Percentiles rank a stretch among this genome's conserved stretches.
Conservation (phyloP, 495 filamentous ascomycete genomes). For the Neurospora terricola region DNA sequence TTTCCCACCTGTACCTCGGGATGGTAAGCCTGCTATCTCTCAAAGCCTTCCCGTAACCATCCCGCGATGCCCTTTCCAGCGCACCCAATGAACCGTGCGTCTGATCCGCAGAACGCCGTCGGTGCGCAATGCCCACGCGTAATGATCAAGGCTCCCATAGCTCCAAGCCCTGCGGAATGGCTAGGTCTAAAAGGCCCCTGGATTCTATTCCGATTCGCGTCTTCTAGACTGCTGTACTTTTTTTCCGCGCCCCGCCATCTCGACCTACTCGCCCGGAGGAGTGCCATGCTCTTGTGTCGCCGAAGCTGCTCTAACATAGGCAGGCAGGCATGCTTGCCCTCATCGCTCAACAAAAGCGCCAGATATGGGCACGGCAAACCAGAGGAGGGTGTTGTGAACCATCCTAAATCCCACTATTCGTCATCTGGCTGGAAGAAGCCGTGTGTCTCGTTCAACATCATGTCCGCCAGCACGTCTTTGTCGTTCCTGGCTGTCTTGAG, state of each 20-base stretch:
- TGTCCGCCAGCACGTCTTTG: constrained; percentile 61
- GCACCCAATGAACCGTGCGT: neutral
- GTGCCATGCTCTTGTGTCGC: neutral
- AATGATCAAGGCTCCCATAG: neutral
- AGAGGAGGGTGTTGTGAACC: neutral
- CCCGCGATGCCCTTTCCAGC: neutral
- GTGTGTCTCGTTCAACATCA: constrained; percentile 41
- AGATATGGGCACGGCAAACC: neutral
- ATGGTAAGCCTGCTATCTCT: neutral
- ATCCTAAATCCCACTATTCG: neutral
- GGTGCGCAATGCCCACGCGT: neutral
- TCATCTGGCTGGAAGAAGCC: neutral
- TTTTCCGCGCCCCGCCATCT: neutral
- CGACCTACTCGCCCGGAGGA: neutral
- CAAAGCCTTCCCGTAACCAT: neutral
- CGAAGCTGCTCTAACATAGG: neutral
- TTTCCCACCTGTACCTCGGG: neutral
- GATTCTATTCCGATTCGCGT: neutral
- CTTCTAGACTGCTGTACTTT: neutral
- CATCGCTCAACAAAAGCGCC: neutral
- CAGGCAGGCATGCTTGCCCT: neutral
- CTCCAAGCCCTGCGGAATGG: neutral
- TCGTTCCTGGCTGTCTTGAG: constrained; percentile 64
- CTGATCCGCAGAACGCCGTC: neutral
- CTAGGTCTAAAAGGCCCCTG: neutral